phyloP scores from a whole-genome alignment of 306 rosid genomes.

The Sindora glabra region DNA sequence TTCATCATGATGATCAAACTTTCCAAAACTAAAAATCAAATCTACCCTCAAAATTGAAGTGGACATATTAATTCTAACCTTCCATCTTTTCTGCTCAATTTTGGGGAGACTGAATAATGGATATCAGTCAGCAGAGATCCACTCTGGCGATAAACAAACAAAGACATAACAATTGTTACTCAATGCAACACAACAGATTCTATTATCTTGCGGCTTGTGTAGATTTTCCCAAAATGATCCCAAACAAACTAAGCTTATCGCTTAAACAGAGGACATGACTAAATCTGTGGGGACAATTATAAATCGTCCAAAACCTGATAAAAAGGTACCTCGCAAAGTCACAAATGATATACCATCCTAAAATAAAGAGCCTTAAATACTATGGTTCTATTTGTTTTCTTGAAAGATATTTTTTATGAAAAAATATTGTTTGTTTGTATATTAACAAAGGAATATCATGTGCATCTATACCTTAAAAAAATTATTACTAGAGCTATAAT shows the following conservation, averaged over 20 bases:
- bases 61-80: slow-evolving; percentile 28
- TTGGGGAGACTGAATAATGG: slow-evolving; percentile 11
- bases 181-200: not conserved
- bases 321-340: not conserved
- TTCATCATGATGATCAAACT: not conserved
- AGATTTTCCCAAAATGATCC: not conserved
- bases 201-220: not conserved
- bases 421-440: too few species aligned
- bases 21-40: not conserved
- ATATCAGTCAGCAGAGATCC: slow-evolving; percentile 32
- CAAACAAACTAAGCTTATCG: not conserved
- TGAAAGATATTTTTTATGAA: too few species aligned
- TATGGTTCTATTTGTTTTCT: too few species aligned
- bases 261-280: not conserved
- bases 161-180: not conserved
- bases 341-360: not conserved
- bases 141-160: slow-evolving; percentile 23
- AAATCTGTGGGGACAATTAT: not conserved
- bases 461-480: too few species aligned
- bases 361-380: too few species aligned
- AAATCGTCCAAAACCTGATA: not conserved
- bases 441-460: too few species aligned
- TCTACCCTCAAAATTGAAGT: not conserved
- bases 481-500: too few species aligned
- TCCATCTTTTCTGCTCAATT: slow-evolving; percentile 30